Percentiles rank a stretch among this genome's conserved stretches.
Conservation (phyloP, 2,329 filamentous ascomycete species). For the Penicillium sumatraense region DNA sequence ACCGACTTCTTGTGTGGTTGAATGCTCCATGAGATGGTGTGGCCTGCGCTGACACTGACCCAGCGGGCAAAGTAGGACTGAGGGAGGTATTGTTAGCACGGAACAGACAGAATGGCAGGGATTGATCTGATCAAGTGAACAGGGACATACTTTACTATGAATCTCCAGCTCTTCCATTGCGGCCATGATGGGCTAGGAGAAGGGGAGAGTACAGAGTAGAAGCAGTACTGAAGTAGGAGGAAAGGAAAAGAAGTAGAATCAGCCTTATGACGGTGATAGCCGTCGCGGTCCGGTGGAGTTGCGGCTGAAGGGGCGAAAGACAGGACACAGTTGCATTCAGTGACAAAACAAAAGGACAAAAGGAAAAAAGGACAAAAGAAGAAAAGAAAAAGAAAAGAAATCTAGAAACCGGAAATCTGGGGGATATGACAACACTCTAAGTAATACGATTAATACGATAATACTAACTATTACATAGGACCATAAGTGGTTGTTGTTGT, state of each 20-base stretch:
- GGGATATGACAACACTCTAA: not conserved
- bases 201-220: slow-evolving; percentile 2
- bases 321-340: not conserved
- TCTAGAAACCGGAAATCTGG: not conserved
- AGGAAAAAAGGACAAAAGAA: not conserved
- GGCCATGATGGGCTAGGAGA: slow-evolving; percentile 76
- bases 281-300: slow-evolving; percentile 23
- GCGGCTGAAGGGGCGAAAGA: slow-evolving; percentile 26
- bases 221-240: not conserved
- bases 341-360: not conserved
- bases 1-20: slow-evolving; percentile 98
- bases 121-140: not conserved
- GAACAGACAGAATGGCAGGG: not conserved
- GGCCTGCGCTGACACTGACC: slow-evolving; percentile 86
- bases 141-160: slow-evolving; percentile 90
- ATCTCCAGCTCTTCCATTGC: slow-evolving; percentile 97
- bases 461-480: too few relatives aligned
- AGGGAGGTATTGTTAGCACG: slow-evolving; percentile 12
- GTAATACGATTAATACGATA: too few relatives aligned
- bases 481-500: too few relatives aligned
- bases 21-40: slow-evolving; percentile 96
- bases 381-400: not conserved
- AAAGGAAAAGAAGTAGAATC: slow-evolving; percentile 2
- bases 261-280: slow-evolving; percentile 10
- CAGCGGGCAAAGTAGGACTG: slow-evolving; percentile 98